These are phyloP conservation scores for Skeletonema grethae DNA, from an alignment of 108 stramenopile species.

Conservation along the genomic window DNA sequence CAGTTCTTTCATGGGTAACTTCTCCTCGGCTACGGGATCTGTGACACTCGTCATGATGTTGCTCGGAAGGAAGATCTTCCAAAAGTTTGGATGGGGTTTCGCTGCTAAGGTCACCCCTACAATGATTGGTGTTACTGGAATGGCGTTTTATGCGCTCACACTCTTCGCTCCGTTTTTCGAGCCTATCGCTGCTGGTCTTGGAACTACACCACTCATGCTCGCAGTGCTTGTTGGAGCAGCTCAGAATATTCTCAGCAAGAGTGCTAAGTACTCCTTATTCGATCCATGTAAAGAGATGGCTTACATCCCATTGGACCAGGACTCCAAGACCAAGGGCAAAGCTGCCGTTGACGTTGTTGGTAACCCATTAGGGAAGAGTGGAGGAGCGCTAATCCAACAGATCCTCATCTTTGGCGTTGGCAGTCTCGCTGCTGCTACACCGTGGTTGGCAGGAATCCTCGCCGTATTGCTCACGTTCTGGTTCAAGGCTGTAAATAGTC, in stretches of 20 bases:
- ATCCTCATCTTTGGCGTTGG: slow-evolving; percentile 89
- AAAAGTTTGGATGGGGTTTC: slow-evolving; percentile 92
- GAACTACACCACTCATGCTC: slow-evolving; percentile 94
- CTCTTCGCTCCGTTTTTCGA: slow-evolving; percentile 78
- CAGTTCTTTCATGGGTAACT: slow-evolving; percentile 99
- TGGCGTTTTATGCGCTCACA: slow-evolving; percentile 90
- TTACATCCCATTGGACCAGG: slow-evolving; percentile 97
- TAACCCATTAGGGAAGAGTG: slow-evolving; percentile 95
- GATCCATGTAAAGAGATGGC: slow-evolving; percentile 99
- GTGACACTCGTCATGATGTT: slow-evolving; percentile 98
- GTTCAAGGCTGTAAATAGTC: slow-evolving; percentile 75
- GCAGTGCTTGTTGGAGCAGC: slow-evolving; percentile 95
- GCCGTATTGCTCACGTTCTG: slow-evolving; percentile 72
- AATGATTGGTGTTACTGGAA: slow-evolving; percentile 93
- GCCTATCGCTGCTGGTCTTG: slow-evolving; percentile 70
- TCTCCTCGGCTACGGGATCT: slow-evolving; percentile 91
- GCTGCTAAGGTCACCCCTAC: slow-evolving; percentile 95
- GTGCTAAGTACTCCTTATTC: slow-evolving; percentile 94
- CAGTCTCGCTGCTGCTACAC: slow-evolving; percentile 88
- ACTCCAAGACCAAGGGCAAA: slow-evolving; percentile 98
- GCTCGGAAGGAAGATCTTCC: slow-evolving; percentile 88
- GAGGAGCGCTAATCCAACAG: slow-evolving; percentile 96
- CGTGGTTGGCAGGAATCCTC: slow-evolving; percentile 83
- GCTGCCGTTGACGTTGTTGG: slow-evolving; percentile 99
- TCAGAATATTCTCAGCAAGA: slow-evolving; percentile 95